Evolutionary conservation across 371 early-diverging fungal species (phyloP), one percentile per base, ranked within the genome.

Genomic region (Mucor plumbeus): DNA sequence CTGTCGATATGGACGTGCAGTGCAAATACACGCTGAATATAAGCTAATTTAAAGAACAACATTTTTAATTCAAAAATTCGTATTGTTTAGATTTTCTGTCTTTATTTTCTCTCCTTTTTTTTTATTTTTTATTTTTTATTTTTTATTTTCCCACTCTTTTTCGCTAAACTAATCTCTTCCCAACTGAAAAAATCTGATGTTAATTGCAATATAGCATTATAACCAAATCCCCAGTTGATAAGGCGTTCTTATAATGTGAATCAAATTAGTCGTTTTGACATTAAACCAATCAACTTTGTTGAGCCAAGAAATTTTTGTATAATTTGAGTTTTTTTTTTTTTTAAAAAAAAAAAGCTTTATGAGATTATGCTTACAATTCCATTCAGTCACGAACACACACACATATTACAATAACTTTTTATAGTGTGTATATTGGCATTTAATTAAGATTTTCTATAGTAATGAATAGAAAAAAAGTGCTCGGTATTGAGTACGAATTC

Each of bases 1-100:
- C 53, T 53, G 53, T 53, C 53, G 53, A 26, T 53, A 14, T 13
- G 26, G 31, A 53, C 31, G 53, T 53, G 53, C 53, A 53, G 53
- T 31, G 53, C 31, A 53, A 26, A 53, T 0, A 19, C 47, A 19
- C 9, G 9, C 47, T 47, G 47, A 1, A 26, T 1, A 26, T 26
- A 26, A 26, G 26, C 26, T 26, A 19, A n/a, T 47, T 17, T 19
- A 53, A 13, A 53, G 5, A 9, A 53, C 53, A 53, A 26, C 50
- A 21, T 50, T 26, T 26, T 50, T 5, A 4, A 4, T 53, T 14
- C 53, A 53, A 14, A 26, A 26, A 26, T 3, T 3, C 26, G 3
- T 26, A 26, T 26, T 26, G 26, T 26, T 26, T 26, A 26, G 1
- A 26, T 26, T 26, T 26, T 26, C 26, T 26, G 3, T 26, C 26